phyloP scores from a whole-genome alignment of 352 stramenopile genomes.

The Phytophthora citrophthora region DNA sequence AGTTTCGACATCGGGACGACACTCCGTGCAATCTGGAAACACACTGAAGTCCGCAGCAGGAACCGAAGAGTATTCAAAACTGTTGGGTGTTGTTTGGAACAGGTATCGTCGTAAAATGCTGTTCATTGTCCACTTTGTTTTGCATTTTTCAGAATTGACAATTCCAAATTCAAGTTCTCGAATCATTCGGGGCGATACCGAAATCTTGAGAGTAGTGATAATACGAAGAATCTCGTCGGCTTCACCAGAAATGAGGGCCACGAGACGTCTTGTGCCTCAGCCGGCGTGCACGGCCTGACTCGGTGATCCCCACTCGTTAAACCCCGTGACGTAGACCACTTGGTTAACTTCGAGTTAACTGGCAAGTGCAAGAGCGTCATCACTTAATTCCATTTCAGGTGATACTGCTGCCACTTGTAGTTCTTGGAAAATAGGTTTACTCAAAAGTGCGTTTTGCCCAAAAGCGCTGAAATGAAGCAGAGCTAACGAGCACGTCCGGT shows the following conservation, averaged over 20 bases:
- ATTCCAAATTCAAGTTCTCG: constrained; percentile 12
- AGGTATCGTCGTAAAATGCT: constrained; percentile 18
- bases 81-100: constrained; percentile 28
- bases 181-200: constrained; percentile 13
- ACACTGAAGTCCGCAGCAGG: constrained; percentile 27
- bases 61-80: constrained; percentile 25
- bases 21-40: constrained; percentile 35
- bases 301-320: constrained; percentile 31
- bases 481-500: too few species aligned
- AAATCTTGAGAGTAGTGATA: constrained; percentile 10
- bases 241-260: constrained; percentile 8
- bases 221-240: constrained; percentile 15
- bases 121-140: constrained; percentile 20
- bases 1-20: constrained; percentile 18
- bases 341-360: constrained; percentile 2
- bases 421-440: constrained; percentile 24
- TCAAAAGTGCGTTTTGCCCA: constrained; percentile 15
- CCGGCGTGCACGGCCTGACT: too few species aligned
- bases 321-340: constrained; percentile 20
- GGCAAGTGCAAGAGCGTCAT: constrained; percentile 9
- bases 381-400: not conserved
- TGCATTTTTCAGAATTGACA: constrained; percentile 4
- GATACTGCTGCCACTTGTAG: too few species aligned
- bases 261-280: too few species aligned
- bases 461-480: constrained; percentile 7